Percentiles rank a stretch among this genome's conserved stretches.
phyloP scores from a whole-genome alignment of 176 grass and related monocot species.

The Cocos nucifera region DNA sequence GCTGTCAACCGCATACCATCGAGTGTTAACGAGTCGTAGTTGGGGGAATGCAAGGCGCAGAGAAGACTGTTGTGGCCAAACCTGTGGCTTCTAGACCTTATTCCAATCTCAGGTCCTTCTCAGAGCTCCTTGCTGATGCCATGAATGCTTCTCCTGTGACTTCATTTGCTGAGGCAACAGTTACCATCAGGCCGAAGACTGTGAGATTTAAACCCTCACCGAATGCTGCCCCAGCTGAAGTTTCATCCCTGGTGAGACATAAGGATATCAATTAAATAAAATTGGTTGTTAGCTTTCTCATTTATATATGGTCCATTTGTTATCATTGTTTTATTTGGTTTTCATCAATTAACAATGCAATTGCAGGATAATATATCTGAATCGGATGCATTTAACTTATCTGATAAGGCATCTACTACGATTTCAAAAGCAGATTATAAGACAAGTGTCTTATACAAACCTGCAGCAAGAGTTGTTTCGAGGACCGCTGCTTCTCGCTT shows the following conservation, averaged over 20 bases:
- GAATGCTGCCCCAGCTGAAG: constrained; percentile 3
- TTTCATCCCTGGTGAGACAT: constrained; percentile 2
- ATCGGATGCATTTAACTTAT: neutral
- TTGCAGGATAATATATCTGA: constrained; percentile 16
- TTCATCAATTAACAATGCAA: too few species aligned
- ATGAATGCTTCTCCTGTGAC: constrained; percentile 6
- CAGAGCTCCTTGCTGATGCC: constrained; percentile 14
- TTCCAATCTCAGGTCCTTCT: neutral
- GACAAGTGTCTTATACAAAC: constrained; percentile 16
- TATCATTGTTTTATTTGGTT: too few species aligned
- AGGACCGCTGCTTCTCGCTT: constrained; percentile 7
- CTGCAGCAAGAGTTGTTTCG: constrained; percentile 14
- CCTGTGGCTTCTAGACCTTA: constrained; percentile 23
- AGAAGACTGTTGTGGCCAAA: constrained; percentile 19
- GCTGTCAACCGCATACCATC: neutral
- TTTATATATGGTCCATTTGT: too few species aligned
- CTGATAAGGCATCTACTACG: too few species aligned
- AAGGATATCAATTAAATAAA: constrained; percentile 3
- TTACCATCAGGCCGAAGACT: constrained; percentile 16
- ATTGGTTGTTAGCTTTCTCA: too few species aligned
- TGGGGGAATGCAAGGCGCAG: constrained; percentile 12
- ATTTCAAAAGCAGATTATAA: constrained; percentile 5
- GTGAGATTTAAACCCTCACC: constrained; percentile 18
- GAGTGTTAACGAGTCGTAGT: constrained; percentile 2
- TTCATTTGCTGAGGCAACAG: constrained; percentile 11